phyloP scores from a whole-genome alignment of 2,329 filamentous ascomycete genomes.

The Phyllosticta capitalensis region DNA sequence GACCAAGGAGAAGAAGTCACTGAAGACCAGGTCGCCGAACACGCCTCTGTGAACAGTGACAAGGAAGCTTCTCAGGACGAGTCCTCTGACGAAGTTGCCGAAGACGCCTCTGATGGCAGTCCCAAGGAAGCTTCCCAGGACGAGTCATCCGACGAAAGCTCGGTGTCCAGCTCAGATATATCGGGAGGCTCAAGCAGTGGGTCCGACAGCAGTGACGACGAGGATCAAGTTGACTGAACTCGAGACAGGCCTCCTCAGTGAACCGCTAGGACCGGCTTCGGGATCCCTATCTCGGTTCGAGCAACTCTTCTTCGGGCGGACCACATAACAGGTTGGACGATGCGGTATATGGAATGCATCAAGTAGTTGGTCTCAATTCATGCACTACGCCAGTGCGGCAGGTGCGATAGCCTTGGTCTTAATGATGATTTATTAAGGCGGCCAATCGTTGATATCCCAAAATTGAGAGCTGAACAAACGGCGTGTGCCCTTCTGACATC shows the following conservation, averaged over 20 bases:
- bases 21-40: not conserved
- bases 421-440: no score
- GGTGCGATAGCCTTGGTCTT: no score
- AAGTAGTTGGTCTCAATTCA: no score
- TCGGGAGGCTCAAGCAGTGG: not conserved
- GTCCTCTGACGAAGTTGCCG: not conserved
- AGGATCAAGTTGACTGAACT: not conserved
- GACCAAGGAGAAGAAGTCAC: no score
- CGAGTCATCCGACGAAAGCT: not conserved
- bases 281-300: not conserved
- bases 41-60: not conserved
- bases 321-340: not conserved
- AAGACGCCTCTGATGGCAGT: not conserved
- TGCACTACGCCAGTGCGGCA: no score
- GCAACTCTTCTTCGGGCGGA: not conserved
- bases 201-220: not conserved
- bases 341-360: not conserved
- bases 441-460: no score
- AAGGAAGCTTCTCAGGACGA: not conserved
- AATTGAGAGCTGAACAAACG: no score
- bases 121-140: not conserved
- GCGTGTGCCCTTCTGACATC: no score
- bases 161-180: not conserved
- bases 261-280: not conserved
- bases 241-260: not conserved